These are phyloP conservation scores for Kitagawia praeruptora DNA, from an alignment of 129 eudicot genomes.

Conservation along the genomic window DNA sequence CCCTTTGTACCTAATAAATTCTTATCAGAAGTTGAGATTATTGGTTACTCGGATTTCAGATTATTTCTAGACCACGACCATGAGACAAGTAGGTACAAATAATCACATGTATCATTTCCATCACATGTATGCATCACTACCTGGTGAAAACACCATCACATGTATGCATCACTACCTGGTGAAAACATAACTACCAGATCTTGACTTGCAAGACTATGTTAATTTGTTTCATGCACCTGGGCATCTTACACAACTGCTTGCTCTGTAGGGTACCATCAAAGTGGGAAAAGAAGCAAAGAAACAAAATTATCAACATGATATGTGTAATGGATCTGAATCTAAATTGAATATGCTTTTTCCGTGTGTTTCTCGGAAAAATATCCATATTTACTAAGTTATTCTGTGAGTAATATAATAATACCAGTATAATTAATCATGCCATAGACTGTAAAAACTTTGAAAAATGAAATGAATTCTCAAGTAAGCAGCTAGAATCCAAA, in stretches of 20 bases:
- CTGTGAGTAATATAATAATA: no score
- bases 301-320: background rate
- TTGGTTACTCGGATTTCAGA: background rate
- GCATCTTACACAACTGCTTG: background rate
- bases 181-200: background rate
- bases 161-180: background rate
- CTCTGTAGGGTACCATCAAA: background rate
- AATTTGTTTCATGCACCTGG: background rate
- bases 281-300: background rate
- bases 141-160: background rate
- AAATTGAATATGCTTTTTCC: background rate
- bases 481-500: no score
- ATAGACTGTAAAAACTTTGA: no score
- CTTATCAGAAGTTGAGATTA: background rate
- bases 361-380: no score
- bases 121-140: background rate
- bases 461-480: no score
- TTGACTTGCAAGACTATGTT: background rate
- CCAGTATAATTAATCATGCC: no score
- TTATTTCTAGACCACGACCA: background rate
- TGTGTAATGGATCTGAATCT: background rate
- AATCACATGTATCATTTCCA: background rate
- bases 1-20: no score
- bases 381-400: no score
- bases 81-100: background rate